Evolutionary conservation across 2,329 filamentous ascomycete species (phyloP).

Genomic region (Emmonsia crescens): DNA sequence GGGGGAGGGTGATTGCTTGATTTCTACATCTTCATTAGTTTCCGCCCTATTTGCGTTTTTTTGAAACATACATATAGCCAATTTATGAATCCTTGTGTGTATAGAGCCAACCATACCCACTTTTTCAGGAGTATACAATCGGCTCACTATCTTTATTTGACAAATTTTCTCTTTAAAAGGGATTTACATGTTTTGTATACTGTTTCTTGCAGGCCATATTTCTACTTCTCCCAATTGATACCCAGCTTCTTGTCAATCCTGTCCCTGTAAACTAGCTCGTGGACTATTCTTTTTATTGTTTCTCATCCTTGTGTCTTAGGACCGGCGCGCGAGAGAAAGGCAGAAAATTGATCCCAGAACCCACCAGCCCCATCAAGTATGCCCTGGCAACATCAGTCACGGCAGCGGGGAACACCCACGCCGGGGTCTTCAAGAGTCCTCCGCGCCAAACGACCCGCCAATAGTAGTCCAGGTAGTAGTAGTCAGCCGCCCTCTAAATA

Average conservation of each 20-base stretch:
- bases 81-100: no score
- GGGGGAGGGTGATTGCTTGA: background rate
- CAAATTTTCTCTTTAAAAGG: background rate
- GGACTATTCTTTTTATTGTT: background rate
- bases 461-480: background rate
- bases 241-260: background rate
- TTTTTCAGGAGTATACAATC: no score
- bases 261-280: background rate
- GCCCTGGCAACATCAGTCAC: background rate
- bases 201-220: background rate
- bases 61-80: no score
- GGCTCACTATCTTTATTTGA: no score
- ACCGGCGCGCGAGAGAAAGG: background rate
- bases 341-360: background rate
- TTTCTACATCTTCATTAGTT: background rate
- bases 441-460: background rate
- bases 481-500: background rate
- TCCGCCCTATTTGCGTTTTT: no score
- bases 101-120: no score
- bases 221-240: background rate
- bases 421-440: background rate
- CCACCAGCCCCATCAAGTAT: background rate
- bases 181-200: background rate
- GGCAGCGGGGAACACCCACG: background rate
- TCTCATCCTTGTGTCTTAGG: background rate